phyloP scores from a whole-genome alignment of 768 basidiomycete species.

The Boletus sp. region DNA sequence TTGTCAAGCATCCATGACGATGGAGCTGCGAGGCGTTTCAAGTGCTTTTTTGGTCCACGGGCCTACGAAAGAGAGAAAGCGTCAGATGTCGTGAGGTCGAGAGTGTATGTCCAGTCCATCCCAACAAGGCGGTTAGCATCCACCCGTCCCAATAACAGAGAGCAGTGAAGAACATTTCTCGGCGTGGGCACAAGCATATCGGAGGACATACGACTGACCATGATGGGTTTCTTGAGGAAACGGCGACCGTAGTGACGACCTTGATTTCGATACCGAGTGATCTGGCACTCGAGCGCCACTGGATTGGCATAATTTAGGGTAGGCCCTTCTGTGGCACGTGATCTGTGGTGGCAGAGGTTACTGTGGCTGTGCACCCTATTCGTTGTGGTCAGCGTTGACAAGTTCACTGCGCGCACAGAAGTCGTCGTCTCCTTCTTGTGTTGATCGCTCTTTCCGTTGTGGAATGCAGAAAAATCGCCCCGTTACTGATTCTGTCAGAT shows the following conservation, averaged over 20 bases:
- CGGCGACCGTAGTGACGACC: conserved; percentile 17
- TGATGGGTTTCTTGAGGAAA: conserved; percentile 30
- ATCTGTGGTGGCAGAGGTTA: not conserved
- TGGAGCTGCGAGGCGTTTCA: conserved; percentile 96
- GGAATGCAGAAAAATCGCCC: conserved; percentile 22
- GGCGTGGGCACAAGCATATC: not conserved
- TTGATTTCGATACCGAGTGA: conserved; percentile 21
- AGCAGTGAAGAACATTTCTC: not conserved
- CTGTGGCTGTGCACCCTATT: conserved; percentile 11
- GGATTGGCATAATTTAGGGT: conserved; percentile 22
- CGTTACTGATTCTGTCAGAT: conserved; percentile 8
- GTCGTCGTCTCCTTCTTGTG: not conserved
- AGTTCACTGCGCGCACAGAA: not conserved
- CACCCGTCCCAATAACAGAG: conserved; percentile 19
- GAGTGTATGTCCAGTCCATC: conserved; percentile 18
- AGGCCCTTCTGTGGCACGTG: conserved; percentile 22
- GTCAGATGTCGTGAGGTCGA: conserved; percentile 12
- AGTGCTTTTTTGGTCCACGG: conserved; percentile 98
- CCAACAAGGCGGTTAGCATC: conserved; percentile 20
- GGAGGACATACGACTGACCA: conserved; percentile 28
- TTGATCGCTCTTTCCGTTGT: conserved; percentile 1
- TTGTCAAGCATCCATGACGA: conserved; percentile 99
- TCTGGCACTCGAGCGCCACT: not conserved
- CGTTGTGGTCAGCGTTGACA: not conserved
- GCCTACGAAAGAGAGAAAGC: conserved; percentile 48